A percentile compares a stretch with the other conserved stretches of the same genome.
Evolutionary conservation across 2,329 filamentous ascomycete species (phyloP).

Genomic region (Xylaria sp.): DNA sequence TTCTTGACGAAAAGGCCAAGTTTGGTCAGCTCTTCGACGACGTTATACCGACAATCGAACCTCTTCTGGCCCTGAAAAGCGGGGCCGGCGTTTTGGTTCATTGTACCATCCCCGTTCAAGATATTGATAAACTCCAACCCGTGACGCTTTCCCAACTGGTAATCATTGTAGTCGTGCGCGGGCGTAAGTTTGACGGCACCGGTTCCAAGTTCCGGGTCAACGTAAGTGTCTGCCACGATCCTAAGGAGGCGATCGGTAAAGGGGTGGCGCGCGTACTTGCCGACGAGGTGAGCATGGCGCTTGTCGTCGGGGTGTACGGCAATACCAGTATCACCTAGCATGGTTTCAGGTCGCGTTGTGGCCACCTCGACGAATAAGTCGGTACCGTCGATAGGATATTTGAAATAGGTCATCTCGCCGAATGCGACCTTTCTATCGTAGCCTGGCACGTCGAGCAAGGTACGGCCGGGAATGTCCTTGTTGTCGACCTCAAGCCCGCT

Average conservation of each 20-base stretch:
- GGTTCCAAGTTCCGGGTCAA: slow-evolving; percentile 92
- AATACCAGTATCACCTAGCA: slow-evolving; percentile 93
- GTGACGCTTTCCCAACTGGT: slow-evolving; percentile 71
- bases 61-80: slow-evolving; percentile 39
- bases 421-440: slow-evolving; percentile 90
- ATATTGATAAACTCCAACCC: slow-evolving; percentile 71
- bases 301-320: slow-evolving; percentile 89
- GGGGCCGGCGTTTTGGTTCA: slow-evolving; percentile 41
- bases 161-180: slow-evolving; percentile 96
- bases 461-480: slow-evolving; percentile 86
- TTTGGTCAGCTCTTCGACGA: slow-evolving; percentile 38
- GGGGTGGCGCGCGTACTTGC: slow-evolving; percentile 85
- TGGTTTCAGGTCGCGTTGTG: slow-evolving; percentile 92
- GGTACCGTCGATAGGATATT: slow-evolving; percentile 84
- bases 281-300: slow-evolving; percentile 86
- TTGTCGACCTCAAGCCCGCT: slow-evolving; percentile 92
- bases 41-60: slow-evolving; percentile 38
- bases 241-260: slow-evolving; percentile 82
- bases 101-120: slow-evolving; percentile 52
- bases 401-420: slow-evolving; percentile 88
- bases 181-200: slow-evolving; percentile 96
- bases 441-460: slow-evolving; percentile 70
- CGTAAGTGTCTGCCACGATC: slow-evolving; percentile 88
- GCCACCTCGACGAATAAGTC: slow-evolving; percentile 89
- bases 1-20: slow-evolving; percentile 38